A percentile compares a stretch with the other conserved stretches of the same genome.
Evolutionary conservation across 2,329 filamentous ascomycete genomes (phyloP).

Genomic region (Emmonsia crescens): DNA sequence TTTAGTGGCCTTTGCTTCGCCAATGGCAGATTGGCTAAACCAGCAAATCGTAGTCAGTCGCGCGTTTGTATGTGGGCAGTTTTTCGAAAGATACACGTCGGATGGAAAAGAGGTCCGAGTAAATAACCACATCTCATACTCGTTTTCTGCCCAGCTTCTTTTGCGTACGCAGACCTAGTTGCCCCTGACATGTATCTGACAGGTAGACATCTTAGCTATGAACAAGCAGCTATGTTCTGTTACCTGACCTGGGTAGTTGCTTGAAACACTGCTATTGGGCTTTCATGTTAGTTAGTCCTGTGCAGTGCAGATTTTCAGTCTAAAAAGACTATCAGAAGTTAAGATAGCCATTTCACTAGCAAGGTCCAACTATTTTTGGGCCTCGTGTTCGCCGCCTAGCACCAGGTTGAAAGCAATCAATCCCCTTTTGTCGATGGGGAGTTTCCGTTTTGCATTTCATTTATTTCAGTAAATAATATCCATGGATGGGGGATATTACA

Average conservation of each 20-base stretch:
- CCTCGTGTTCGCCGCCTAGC: not conserved
- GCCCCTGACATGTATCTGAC: not conserved
- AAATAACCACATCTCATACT: too few species aligned
- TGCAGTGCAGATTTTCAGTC: not conserved
- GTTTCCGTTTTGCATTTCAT: not conserved
- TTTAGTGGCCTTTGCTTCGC: not conserved
- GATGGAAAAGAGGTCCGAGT: too few species aligned
- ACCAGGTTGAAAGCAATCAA: not conserved
- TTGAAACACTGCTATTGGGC: not conserved
- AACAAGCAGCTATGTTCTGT: not conserved
- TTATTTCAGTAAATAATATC: too few species aligned
- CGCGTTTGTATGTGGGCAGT: too few species aligned
- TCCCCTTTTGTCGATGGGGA: not conserved
- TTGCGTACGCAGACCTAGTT: too few species aligned
- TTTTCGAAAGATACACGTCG: too few species aligned
- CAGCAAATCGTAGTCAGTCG: too few species aligned
- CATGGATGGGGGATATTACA: too few species aligned
- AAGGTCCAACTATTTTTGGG: not conserved
- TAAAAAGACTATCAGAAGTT: not conserved
- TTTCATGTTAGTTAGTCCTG: not conserved
- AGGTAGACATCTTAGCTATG: not conserved
- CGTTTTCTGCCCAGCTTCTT: too few species aligned
- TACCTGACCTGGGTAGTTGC: too few species aligned
- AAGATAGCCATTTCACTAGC: not conserved
- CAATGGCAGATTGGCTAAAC: too few species aligned